Percentiles rank a stretch among this genome's conserved stretches.
phyloP scores from a whole-genome alignment of 1,284 basidiomycete species.

The Puccinia horiana region DNA sequence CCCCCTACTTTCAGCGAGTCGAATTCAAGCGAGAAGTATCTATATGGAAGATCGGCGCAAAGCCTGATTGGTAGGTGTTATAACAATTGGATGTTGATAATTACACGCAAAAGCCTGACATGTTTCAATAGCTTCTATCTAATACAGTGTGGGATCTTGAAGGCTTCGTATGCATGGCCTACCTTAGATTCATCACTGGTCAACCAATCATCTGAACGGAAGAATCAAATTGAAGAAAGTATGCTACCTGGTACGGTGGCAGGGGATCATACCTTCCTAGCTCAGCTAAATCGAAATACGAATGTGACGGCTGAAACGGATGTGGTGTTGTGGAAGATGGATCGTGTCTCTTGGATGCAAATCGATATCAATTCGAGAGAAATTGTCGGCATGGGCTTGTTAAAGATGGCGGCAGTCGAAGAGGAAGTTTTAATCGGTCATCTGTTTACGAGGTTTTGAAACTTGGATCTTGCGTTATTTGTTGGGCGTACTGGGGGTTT shows the following conservation, averaged over 20 bases:
- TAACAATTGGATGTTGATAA: not conserved
- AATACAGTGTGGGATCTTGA: constrained; percentile 77
- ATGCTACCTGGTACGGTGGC: constrained; percentile 91
- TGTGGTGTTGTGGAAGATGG: constrained; percentile 77
- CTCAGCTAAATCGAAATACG: constrained; percentile 76
- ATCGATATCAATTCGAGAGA: constrained; percentile 57
- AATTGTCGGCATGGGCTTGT: constrained; percentile 30
- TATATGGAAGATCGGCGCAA: constrained; percentile 75
- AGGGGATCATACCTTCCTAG: constrained; percentile 80
- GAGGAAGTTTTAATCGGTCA: constrained; percentile 46
- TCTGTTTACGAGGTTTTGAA: constrained; percentile 43
- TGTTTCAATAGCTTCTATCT: constrained; percentile 64
- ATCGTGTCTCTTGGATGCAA: constrained; percentile 64
- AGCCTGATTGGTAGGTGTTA: constrained; percentile 66
- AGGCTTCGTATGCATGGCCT: constrained; percentile 73
- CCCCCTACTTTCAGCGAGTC: constrained; percentile 72
- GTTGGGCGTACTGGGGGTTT: not conserved
- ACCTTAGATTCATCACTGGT: not conserved
- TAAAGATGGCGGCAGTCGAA: constrained; percentile 42
- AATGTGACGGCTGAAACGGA: constrained; percentile 77
- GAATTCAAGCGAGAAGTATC: constrained; percentile 66
- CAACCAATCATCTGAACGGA: not conserved
- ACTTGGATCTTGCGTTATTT: not conserved
- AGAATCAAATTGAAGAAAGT: constrained; percentile 51
- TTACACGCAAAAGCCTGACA: not conserved